phyloP scores from a whole-genome alignment of 192 early-diverging fungal genomes.

The Umbelopsis isabellina region DNA sequence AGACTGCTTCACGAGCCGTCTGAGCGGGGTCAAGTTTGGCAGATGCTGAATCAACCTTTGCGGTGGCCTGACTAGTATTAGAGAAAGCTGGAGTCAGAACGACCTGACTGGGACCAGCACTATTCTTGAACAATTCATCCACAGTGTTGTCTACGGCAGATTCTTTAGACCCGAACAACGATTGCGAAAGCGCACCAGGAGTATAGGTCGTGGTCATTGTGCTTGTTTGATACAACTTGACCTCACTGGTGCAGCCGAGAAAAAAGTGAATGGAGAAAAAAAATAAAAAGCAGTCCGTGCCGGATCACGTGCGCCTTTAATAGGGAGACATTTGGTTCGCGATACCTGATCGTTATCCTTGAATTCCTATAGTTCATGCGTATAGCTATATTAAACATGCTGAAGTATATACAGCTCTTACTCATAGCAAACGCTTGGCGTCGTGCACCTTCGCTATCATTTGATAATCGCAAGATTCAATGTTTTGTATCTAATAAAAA shows the following conservation, averaged over 20 bases:
- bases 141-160: conserved; percentile 52
- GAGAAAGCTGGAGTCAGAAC: conserved; percentile 10
- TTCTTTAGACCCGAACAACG: conserved; percentile 34
- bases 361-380: too few species aligned
- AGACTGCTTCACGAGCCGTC: conserved; percentile 39
- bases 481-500: too few species aligned
- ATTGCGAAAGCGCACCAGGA: conserved; percentile 35
- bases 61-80: conserved; percentile 31
- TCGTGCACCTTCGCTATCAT: too few species aligned
- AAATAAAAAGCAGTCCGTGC: background rate
- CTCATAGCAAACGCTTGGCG: too few species aligned
- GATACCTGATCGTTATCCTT: too few species aligned
- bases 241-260: background rate
- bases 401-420: too few species aligned
- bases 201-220: background rate
- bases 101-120: conserved; percentile 29
- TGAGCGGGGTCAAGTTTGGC: conserved; percentile 35
- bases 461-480: too few species aligned
- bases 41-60: conserved; percentile 17
- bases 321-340: too few species aligned
- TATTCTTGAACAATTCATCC: conserved; percentile 67
- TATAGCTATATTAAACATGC: too few species aligned
- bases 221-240: background rate
- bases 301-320: background rate
- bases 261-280: background rate